Percentiles rank a stretch among this genome's conserved stretches.
These are phyloP conservation scores for Herpotrichia juniperi DNA, from an alignment of 2,329 filamentous ascomycete species.

Conservation along the genomic window DNA sequence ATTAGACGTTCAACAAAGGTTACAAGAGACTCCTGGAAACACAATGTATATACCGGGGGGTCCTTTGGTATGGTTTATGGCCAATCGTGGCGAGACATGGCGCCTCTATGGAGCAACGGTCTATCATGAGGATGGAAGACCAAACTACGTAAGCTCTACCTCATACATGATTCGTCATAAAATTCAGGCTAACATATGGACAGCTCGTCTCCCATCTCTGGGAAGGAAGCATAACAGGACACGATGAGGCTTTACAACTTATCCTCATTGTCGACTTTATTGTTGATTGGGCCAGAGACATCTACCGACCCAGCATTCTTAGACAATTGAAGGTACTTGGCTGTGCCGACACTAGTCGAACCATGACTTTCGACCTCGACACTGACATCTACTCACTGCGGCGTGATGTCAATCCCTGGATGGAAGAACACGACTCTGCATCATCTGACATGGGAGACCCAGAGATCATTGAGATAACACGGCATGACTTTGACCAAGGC, in stretches of 20 bases:
- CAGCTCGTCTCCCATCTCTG: slow-evolving; percentile 24
- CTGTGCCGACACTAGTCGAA: no score
- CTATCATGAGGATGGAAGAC: slow-evolving; percentile 2
- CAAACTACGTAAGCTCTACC: no score
- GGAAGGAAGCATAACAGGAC: slow-evolving; percentile 21
- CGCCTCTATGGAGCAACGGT: slow-evolving; percentile 15
- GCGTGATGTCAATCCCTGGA: no score
- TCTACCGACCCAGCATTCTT: slow-evolving; percentile 20
- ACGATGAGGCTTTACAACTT: slow-evolving; percentile 23
- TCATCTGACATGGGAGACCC: no score
- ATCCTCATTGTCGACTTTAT: slow-evolving; percentile 24
- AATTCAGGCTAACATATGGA: neutral
- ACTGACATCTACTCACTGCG: no score
- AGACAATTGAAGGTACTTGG: no score
- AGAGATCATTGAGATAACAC: no score
- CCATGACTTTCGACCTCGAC: no score
- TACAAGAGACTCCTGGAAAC: neutral
- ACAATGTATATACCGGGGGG: slow-evolving; percentile 11
- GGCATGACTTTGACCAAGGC: no score
- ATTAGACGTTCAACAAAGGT: slow-evolving; percentile 14
- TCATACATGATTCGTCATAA: no score
- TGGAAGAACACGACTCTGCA: no score
- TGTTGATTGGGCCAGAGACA: slow-evolving; percentile 23
- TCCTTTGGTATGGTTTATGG: slow-evolving; percentile 26
- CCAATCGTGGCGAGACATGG: slow-evolving; percentile 23